phyloP scores from a whole-genome alignment of 2,329 filamentous ascomycete species.

The Talaromyces sp. region DNA sequence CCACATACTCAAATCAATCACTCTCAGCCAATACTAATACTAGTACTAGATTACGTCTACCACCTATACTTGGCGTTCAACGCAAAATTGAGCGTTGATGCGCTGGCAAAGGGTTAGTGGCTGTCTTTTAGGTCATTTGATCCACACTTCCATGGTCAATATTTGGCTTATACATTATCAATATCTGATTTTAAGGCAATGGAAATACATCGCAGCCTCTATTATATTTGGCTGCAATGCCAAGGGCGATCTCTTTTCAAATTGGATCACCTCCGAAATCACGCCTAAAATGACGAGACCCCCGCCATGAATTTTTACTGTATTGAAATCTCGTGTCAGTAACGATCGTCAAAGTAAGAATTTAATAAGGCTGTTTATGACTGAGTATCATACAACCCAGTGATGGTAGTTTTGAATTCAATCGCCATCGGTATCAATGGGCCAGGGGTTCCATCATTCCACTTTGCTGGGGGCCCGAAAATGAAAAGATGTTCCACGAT shows the following conservation, averaged over 20 bases:
- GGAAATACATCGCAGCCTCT: background rate
- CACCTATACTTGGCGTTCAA: background rate
- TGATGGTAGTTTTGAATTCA: slow-evolving; percentile 11
- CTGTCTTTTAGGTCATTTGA: background rate
- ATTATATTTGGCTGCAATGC: background rate
- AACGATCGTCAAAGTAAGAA: background rate
- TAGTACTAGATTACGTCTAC: no score
- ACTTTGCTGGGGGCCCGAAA: background rate
- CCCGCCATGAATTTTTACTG: background rate
- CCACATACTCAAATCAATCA: background rate
- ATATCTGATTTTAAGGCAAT: background rate
- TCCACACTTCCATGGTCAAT: background rate
- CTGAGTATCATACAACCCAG: slow-evolving; percentile 12
- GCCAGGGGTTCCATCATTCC: background rate
- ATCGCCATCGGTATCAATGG: background rate
- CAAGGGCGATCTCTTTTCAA: background rate
- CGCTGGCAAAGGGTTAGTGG: background rate
- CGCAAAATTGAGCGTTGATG: background rate
- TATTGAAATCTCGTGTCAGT: background rate
- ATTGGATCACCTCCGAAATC: slow-evolving; percentile 10
- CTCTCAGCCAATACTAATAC: background rate
- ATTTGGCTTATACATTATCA: background rate
- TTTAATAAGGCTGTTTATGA: background rate
- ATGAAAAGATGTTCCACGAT: slow-evolving; percentile 10
- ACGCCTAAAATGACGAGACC: slow-evolving; percentile 9